Base-by-base conservation (phyloP, 1,284 basidiomycete species). In the Austropuccinia psidii region DNA sequence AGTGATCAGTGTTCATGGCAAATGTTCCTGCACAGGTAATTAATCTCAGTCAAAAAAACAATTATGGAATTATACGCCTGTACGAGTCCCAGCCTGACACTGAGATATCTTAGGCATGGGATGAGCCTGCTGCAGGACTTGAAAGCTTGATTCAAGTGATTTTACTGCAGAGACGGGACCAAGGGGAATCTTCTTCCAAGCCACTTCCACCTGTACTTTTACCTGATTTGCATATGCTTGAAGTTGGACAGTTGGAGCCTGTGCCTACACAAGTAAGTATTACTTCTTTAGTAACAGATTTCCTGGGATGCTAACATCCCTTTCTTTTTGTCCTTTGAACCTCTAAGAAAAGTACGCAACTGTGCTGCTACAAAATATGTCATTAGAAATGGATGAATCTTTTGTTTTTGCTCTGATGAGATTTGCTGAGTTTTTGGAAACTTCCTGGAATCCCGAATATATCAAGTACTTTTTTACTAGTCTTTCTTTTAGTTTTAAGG, bases 301-400 rank as follows among this genome's bases (percentile, higher is more conserved):
- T 27, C n/a, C 19, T 50, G 1, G 5, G 33, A 4, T 11, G 24
- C 6, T 19, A 11, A 17, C 8, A 39, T 45, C 55, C 27, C 45
- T 47, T 76, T n/a, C 62, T 66, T 47, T 21, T 65, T 52, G 57
- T 29, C 13, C 37, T 0, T 74, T 94, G 93, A 90, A 33, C 96
- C 98, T 90, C 45, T 98, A 97, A 81, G 85, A 99, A 83, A 98
- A 98, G 83, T 98, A 98, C 79, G 96, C 92, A 61, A 95, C 93
- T 1, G 86, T 98, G 55, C 83, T 99, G 31, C 83, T 99, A 29
- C 96, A 99, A 80, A 92, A 95, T 17, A 85, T 98, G 82, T 96
- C 93, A 0, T 87, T 98, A 37, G 94, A 98, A 81, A 86, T 92
- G 37, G 96, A 99, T 80, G 97, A 99, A 81, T 96, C 98, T 82